Base-by-base conservation (phyloP, 1,284 basidiomycete genomes). In the Ustilago nuda region DNA sequence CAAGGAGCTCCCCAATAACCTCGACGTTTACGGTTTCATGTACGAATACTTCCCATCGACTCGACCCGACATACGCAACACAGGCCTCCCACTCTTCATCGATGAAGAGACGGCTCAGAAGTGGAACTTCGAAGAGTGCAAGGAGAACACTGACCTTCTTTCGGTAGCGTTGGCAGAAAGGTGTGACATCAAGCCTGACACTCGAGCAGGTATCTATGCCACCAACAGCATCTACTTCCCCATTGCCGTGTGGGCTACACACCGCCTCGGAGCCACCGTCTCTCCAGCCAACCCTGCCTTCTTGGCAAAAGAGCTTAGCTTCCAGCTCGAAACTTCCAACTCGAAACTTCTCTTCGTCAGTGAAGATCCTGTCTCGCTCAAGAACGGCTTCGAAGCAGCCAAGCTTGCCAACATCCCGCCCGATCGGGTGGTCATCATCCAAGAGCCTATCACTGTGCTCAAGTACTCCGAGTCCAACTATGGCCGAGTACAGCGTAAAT, bases 211-310 rank as follows among this genome's bases (percentile, higher is more conserved):
- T 50, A 50, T 80, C 56, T 82, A 79, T 35, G 77, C 76, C 4
- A 64, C 80, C 59, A 82, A 82, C 62, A 68, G 59, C 53, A 62
- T 82, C 57, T 92, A 93, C 83, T 94, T 93, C 72, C 89, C 90
- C 0, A 87, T 91, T 9, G 88, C 88, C 2, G 87, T 93, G 12
- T 94, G 93, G 92, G 93, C 92, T 1, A 86, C 88, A 1, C 92
- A 93, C 76, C 89, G 89, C 48, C 86, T 93, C 13, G 92, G 93
- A 12, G 93, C 88, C 3, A 89, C 92, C 58, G 88, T 92, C 84
- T 91, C 91, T 88, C 90, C 88, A 19, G 90, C 90, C 1, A 94
- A 94, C 80, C 92, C 92, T 0, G 87, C 90, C 8, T 93, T 92
- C 82, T 89, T 89, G 5, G 86, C 86, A 7, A 88, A 89, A n/a